Evolutionary conservation across 257 asterid genomes (phyloP).

Genomic region (Plectranthus barbatus): DNA sequence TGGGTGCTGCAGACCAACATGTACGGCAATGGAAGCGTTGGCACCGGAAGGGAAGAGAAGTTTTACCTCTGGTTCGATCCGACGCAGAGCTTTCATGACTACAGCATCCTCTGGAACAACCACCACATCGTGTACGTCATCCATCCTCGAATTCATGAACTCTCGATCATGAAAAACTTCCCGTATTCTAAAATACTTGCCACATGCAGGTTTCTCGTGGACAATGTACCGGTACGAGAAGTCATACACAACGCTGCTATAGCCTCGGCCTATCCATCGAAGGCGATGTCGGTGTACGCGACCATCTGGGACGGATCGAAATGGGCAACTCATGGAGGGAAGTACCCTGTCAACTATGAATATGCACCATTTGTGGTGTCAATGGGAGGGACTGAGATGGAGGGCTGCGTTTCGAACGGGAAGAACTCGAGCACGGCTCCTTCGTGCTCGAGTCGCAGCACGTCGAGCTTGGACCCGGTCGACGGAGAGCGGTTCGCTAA

Average conservation of each 20-base stretch:
- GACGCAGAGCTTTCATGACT: slow-evolving; percentile 55
- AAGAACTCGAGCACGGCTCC: slow-evolving; percentile 18
- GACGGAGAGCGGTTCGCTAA: slow-evolving; percentile 66
- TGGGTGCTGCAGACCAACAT: slow-evolving; percentile 82
- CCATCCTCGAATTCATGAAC: background rate
- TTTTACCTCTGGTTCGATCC: slow-evolving; percentile 91
- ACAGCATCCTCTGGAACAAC: slow-evolving; percentile 77
- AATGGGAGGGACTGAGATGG: slow-evolving; percentile 42
- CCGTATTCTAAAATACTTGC: too few relatives aligned
- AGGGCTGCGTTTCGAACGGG: slow-evolving; percentile 44
- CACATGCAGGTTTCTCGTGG: slow-evolving; percentile 65
- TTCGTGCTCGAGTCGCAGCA: slow-evolving; percentile 40
- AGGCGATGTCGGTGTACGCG: slow-evolving; percentile 60
- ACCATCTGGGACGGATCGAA: slow-evolving; percentile 89
- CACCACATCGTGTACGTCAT: slow-evolving; percentile 79
- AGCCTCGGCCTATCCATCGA: slow-evolving; percentile 63
- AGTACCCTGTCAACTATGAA: slow-evolving; percentile 64
- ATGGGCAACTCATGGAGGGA: slow-evolving; percentile 95
- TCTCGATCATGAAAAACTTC: too few relatives aligned
- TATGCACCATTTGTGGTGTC: slow-evolving; percentile 57
- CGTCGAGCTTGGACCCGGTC: slow-evolving; percentile 61
- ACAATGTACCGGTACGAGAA: slow-evolving; percentile 71
- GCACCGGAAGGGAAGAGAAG: slow-evolving; percentile 81
- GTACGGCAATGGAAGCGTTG: slow-evolving; percentile 80
- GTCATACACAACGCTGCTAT: slow-evolving; percentile 46